Base-by-base conservation (phyloP, 805 yeast species). In the Wickerhamiella lipophila region DNA sequence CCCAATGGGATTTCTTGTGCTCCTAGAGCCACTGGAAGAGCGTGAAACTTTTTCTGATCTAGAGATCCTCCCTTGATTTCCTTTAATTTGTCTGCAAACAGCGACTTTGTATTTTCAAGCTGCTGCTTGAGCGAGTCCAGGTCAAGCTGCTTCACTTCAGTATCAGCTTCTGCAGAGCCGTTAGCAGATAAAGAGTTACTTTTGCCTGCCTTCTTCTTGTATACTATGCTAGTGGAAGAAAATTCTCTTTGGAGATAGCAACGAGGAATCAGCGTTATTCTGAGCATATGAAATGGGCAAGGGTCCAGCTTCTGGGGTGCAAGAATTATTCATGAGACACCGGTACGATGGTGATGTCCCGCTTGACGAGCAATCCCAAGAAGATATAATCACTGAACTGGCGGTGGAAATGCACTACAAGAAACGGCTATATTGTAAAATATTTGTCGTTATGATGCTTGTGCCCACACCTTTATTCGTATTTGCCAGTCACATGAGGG, bases 31-130 rank as follows among this genome's bases (percentile, higher is more conserved):
- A 89, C 72, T 36, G 62, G 62, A 51, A 87, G 63, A 3, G 71
- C 61, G 60, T 82, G 81, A 56, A 86, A 83, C 16, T 81, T 72
- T 26, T 68, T 68, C 1, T 88, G 79, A 56, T 79, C 79, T 2
- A 84, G 70, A 49, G 74, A 76, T 3, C 94, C 95, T 60, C 79
- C 69, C 58, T 78, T 83, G 41, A 78, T 67, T 52, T 80, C 86
- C 43, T 73, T 73, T 27, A 81, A 66, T 50, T 72, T 73, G 52
- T 75, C 76, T 46, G 72, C 67, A 59, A 79, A 81, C 35, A 65
- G 60, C 0, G 73, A 77, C 7, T 81, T 54, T 0, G 80, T 65
- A 9, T 65, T 62, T 26, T 73, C 67, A 57, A 76, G 80, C 45
- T 68, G 66, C 2, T 53, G 38, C 30, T 69, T 72, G 15, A 72